Conservation (phyloP, 164 flowering plant species). For the Magnolia officinalis region DNA sequence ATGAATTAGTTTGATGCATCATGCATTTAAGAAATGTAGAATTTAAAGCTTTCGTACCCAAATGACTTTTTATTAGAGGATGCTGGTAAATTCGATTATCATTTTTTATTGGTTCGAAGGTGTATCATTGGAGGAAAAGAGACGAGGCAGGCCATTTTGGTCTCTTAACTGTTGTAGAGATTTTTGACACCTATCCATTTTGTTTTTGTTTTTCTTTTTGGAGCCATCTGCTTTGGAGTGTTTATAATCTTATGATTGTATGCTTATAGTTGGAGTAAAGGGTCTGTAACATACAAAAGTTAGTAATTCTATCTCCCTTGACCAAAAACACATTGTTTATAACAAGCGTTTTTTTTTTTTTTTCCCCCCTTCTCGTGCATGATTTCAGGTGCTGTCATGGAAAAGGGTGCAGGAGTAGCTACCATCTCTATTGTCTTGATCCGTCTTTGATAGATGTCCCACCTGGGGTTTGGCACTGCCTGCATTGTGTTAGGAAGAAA, state of each 20-base stretch:
- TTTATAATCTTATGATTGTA: neutral
- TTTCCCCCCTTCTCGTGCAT: neutral
- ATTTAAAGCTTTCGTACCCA: too few species aligned
- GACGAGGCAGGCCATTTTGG: neutral
- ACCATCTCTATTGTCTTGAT: conserved; percentile 52
- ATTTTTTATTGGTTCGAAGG: neutral
- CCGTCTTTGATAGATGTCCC: conserved; percentile 44
- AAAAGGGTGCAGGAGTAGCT: conserved; percentile 45
- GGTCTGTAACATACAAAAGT: neutral
- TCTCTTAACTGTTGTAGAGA: neutral
- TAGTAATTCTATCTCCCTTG: neutral
- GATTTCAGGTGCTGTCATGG: conserved; percentile 54
- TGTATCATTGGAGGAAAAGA: neutral
- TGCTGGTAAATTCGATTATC: too few species aligned
- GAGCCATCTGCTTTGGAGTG: neutral
- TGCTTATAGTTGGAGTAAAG: neutral
- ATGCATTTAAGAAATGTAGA: too few species aligned
- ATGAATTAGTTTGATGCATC: too few species aligned
- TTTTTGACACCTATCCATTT: neutral
- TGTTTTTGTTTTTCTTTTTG: neutral
- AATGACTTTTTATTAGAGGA: too few species aligned
- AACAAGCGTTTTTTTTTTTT: neutral
- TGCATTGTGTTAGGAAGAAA: conserved; percentile 47
- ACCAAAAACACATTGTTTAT: neutral
- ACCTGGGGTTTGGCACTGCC: conserved; percentile 51